A percentile compares a stretch with the other conserved stretches of the same genome.
Evolutionary conservation across 1,284 basidiomycete species (phyloP).

Genomic region (Tilletia indica): DNA sequence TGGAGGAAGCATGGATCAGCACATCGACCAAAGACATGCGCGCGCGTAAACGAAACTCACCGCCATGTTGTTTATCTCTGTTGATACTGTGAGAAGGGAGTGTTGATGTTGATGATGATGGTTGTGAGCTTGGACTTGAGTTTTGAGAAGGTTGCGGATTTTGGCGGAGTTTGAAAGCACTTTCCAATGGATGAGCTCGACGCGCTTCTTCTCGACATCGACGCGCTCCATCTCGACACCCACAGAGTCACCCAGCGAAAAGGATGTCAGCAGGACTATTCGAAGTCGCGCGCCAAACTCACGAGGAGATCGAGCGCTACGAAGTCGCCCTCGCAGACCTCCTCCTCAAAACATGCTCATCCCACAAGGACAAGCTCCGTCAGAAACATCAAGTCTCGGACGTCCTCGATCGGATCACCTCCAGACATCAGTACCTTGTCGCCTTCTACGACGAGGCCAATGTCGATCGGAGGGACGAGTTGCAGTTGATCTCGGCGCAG

Average conservation of each 20-base stretch:
- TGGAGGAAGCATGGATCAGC: no score
- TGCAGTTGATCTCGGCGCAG: slow-evolving; percentile 59
- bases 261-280: slow-evolving; percentile 59
- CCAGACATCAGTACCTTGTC: slow-evolving; percentile 60
- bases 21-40: no score
- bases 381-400: slow-evolving; percentile 84
- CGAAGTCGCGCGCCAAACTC: slow-evolving; percentile 86
- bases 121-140: no score
- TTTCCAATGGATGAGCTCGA: neutral
- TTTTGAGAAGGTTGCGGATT: no score
- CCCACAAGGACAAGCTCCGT: slow-evolving; percentile 64
- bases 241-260: neutral
- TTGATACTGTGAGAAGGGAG: no score
- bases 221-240: neutral
- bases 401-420: slow-evolving; percentile 75
- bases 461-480: slow-evolving; percentile 57
- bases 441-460: slow-evolving; percentile 57
- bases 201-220: neutral
- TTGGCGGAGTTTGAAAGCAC: neutral
- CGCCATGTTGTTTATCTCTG: neutral
- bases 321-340: slow-evolving; percentile 63
- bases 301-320: slow-evolving; percentile 92
- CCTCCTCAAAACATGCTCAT: slow-evolving; percentile 54
- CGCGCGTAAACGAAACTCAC: no score
- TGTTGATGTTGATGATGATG: no score